Evolutionary conservation across 2,329 filamentous ascomycete genomes (phyloP).

Genomic region (Aureobasidium sp.): DNA sequence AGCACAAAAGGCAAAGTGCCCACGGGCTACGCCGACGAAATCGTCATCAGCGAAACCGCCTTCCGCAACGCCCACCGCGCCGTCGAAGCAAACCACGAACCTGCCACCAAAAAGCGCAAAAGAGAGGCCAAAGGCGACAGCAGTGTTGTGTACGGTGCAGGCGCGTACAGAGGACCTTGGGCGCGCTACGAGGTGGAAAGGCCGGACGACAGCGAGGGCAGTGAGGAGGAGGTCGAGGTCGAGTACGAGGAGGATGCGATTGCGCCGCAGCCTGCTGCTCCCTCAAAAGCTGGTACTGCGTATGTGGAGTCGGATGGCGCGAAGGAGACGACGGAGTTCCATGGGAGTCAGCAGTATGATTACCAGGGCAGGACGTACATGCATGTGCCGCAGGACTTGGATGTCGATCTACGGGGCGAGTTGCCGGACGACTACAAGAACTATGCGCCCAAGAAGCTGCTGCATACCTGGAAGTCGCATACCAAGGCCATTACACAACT

Average conservation of each 20-base stretch:
- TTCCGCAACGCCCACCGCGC: conserved; percentile 84
- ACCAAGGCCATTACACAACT: conserved; percentile 79
- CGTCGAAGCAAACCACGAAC: conserved; percentile 48
- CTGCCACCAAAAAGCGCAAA: conserved; percentile 62
- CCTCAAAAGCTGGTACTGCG: conserved; percentile 43
- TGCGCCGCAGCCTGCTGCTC: conserved; percentile 51
- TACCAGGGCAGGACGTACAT: conserved; percentile 96
- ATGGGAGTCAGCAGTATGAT: conserved; percentile 74
- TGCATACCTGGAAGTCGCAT: conserved; percentile 76
- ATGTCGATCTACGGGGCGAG: conserved; percentile 76
- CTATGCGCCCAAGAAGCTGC: conserved; percentile 87
- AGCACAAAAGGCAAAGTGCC: conserved; percentile 38
- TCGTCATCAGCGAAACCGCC: conserved; percentile 78
- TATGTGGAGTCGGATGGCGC: conserved; percentile 38
- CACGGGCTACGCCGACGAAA: conserved; percentile 82
- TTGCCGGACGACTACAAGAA: conserved; percentile 65
- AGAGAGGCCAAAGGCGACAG: conserved; percentile 80
- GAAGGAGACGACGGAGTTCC: conserved; percentile 74
- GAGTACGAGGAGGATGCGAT: conserved; percentile 71
- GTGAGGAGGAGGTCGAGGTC: conserved; percentile 58
- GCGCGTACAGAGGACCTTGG: conserved; percentile 91
- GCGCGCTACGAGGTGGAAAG: conserved; percentile 71
- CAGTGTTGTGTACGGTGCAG: conserved; percentile 73
- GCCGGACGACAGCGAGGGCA: conserved; percentile 59
- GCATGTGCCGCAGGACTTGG: conserved; percentile 89